phyloP scores from a whole-genome alignment of 306 rosid genomes.

The Quercus robur region DNA sequence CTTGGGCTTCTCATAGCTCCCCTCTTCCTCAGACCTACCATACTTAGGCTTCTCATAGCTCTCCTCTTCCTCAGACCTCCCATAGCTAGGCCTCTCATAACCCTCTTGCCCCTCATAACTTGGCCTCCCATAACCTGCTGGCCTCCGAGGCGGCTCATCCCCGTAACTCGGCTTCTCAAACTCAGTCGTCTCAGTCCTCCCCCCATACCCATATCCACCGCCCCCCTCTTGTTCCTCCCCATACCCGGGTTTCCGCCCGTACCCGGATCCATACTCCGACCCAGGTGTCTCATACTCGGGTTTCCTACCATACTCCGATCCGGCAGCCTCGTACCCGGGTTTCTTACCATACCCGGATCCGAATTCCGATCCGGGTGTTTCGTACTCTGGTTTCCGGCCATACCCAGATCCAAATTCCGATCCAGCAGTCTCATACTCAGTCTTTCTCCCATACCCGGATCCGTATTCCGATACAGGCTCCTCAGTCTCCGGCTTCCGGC shows the following conservation, averaged over 20 bases:
- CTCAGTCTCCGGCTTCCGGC: neutral
- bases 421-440: neutral
- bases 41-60: conserved; percentile 31
- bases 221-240: conserved; percentile 33
- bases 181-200: conserved; percentile 24
- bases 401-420: conserved; percentile 31
- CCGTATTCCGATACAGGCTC: neutral
- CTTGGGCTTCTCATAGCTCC: conserved; percentile 27
- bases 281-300: conserved; percentile 5
- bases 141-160: conserved; percentile 36
- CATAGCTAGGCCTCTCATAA: neutral
- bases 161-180: conserved; percentile 24
- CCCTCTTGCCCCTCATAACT: neutral
- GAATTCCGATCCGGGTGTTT: neutral
- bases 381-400: conserved; percentile 16
- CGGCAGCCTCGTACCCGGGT: neutral
- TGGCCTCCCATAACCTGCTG: conserved; percentile 25
- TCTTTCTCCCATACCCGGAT: conserved; percentile 8
- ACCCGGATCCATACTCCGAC: conserved; percentile 32
- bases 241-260: conserved; percentile 37
- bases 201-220: conserved; percentile 28
- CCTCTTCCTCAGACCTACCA: conserved; percentile 30
- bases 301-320: conserved; percentile 13
- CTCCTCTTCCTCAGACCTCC: conserved; percentile 21
- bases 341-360: conserved; percentile 14